These are phyloP conservation scores for Phialocephala subalpina DNA, from an alignment of 2,329 filamentous ascomycete species.

Conservation along the genomic window DNA sequence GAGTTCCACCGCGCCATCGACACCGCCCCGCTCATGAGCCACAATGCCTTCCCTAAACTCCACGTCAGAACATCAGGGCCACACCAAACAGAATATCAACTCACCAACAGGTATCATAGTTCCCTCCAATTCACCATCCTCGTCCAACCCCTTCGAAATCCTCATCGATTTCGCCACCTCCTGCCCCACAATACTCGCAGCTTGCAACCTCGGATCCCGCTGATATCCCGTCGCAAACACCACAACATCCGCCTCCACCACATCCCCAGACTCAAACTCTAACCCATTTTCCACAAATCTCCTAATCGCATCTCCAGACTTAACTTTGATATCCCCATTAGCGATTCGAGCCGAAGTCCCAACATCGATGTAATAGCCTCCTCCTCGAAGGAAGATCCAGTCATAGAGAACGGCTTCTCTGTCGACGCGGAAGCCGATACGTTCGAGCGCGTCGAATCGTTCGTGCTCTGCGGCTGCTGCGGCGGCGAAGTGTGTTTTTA, in stretches of 20 bases:
- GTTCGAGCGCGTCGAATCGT: constrained; percentile 21
- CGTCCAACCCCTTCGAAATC: constrained; percentile 56
- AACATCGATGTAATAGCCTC: constrained; percentile 65
- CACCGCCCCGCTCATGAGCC: constrained; percentile 7
- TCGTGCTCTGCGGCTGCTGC: background rate
- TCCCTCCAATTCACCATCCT: constrained; percentile 55
- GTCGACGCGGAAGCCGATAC: constrained; percentile 64
- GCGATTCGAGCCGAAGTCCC: constrained; percentile 57
- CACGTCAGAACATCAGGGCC: background rate
- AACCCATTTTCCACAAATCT: constrained; percentile 48
- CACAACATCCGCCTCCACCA: constrained; percentile 58
- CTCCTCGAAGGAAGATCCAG: constrained; percentile 64
- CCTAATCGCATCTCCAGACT: constrained; percentile 53
- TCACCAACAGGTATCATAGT: constrained; percentile 34
- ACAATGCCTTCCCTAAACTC: background rate
- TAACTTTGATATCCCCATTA: constrained; percentile 60
- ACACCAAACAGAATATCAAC: background rate
- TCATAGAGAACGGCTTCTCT: constrained; percentile 60
- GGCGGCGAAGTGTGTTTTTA: background rate
- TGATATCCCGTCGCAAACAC: constrained; percentile 57
- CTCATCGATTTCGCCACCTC: constrained; percentile 55
- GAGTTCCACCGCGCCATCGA: constrained; percentile 17
- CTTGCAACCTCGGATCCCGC: constrained; percentile 57
- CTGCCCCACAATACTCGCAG: constrained; percentile 56
- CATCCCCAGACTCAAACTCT: constrained; percentile 52